Evolutionary conservation across 768 basidiomycete species (phyloP).

Genomic region (Psilocybe cyanescens): DNA sequence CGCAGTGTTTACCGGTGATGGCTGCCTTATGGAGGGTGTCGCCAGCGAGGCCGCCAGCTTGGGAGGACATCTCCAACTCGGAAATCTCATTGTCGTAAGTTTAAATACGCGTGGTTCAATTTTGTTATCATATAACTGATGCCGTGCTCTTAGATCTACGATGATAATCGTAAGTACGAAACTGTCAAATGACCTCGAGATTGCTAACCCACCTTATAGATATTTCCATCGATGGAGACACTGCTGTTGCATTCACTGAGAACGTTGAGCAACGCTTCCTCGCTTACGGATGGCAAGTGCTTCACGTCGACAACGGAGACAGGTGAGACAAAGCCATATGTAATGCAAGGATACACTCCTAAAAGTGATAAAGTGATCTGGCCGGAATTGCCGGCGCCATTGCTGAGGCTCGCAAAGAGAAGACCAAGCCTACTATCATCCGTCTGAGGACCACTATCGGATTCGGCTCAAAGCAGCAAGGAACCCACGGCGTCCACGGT

Average conservation of each 20-base stretch:
- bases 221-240: conserved; percentile 96
- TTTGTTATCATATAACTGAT: conserved; percentile 11
- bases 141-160: conserved; percentile 67
- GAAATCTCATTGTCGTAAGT: conserved; percentile 89
- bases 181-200: not conserved
- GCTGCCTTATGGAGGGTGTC: conserved; percentile 97
- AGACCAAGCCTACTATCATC: conserved; percentile 86
- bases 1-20: conserved; percentile 89
- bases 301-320: conserved; percentile 82
- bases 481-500: conserved; percentile 94
- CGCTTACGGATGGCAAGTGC: conserved; percentile 94
- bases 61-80: conserved; percentile 92
- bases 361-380: conserved; percentile 61
- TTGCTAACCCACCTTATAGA: conserved; percentile 44
- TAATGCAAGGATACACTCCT: not conserved
- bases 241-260: conserved; percentile 91
- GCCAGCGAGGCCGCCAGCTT: conserved; percentile 91
- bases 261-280: conserved; percentile 88
- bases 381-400: conserved; percentile 79
- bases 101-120: not conserved
- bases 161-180: conserved; percentile 85
- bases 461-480: conserved; percentile 90
- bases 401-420: conserved; percentile 73
- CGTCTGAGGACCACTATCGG: conserved; percentile 90
- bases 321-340: conserved; percentile 43